A percentile compares a stretch with the other conserved stretches of the same genome.
Evolutionary conservation across 2,329 filamentous ascomycete species (phyloP).

Genomic region (Pestalotiopsis sp.): DNA sequence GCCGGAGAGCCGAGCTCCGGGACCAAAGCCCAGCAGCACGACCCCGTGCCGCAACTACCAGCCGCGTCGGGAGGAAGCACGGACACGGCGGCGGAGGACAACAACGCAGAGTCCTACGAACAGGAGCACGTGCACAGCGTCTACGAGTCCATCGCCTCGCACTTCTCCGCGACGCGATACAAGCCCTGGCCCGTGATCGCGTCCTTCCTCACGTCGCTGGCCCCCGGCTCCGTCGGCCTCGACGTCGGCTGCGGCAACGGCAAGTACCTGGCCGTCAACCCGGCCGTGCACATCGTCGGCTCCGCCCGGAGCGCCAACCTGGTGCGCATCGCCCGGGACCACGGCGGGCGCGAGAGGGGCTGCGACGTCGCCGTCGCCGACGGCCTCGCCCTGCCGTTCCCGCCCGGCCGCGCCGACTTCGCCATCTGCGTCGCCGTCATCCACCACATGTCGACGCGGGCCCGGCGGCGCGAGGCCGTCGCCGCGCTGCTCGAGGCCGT

Average conservation of each 20-base stretch:
- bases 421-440: constrained; percentile 92
- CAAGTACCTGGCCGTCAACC: constrained; percentile 86
- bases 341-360: constrained; percentile 34
- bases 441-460: constrained; percentile 84
- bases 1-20: no score
- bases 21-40: no score
- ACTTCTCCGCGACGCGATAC: constrained; percentile 80
- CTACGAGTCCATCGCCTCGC: constrained; percentile 83
- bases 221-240: constrained; percentile 75
- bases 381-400: constrained; percentile 81
- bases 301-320: constrained; percentile 75
- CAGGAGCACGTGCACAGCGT: constrained; percentile 85
- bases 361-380: constrained; percentile 80
- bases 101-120: constrained; percentile 69
- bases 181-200: constrained; percentile 93
- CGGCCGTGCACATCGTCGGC: constrained; percentile 75
- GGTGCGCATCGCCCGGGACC: constrained; percentile 48
- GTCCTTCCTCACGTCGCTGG: constrained; percentile 68
- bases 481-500: constrained; percentile 70
- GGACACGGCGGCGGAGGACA: constrained; percentile 18
- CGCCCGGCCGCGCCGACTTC: constrained; percentile 65
- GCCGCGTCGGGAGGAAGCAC: not conserved
- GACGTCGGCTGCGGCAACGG: constrained; percentile 97
- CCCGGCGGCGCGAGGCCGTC: constrained; percentile 73
- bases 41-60: not conserved